Evolutionary conservation across 2,329 filamentous ascomycete species (phyloP).

Genomic region (Colletotrichum paranaense): DNA sequence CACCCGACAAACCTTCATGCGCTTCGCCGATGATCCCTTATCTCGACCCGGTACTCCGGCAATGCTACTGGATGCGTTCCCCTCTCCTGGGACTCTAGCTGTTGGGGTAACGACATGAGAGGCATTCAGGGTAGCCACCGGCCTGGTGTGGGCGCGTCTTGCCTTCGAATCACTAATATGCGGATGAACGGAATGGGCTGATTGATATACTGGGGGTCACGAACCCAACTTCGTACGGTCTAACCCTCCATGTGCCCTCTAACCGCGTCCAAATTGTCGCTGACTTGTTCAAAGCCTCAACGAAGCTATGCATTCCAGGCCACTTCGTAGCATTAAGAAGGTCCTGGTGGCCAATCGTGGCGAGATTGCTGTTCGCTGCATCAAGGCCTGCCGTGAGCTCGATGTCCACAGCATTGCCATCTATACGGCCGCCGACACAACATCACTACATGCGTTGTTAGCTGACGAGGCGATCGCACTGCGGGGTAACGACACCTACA

Average conservation of each 20-base stretch:
- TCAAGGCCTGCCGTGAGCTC: constrained; percentile 56
- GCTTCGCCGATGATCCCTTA: not conserved
- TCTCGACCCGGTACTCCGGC: not conserved
- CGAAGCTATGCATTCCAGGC: not conserved
- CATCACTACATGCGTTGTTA: constrained; percentile 62
- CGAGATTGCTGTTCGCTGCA: constrained; percentile 66
- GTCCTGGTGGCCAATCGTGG: constrained; percentile 70
- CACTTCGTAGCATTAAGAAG: not conserved
- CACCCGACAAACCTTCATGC: not conserved
- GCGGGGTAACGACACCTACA: not conserved
- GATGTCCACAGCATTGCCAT: constrained; percentile 65
- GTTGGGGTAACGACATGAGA: not conserved
- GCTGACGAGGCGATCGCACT: constrained; percentile 66
- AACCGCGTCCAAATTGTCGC: not conserved
- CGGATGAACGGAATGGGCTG: not conserved
- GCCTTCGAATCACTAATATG: not conserved
- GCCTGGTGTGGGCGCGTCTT: not conserved
- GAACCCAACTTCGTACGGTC: no score
- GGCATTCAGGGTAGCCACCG: not conserved
- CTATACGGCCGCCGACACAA: constrained; percentile 67
- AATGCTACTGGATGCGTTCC: not conserved
- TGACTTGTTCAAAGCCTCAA: not conserved
- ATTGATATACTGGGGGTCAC: not conserved
- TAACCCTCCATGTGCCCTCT: not conserved
- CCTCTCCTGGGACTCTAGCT: not conserved